Base-by-base conservation (phyloP, 495 filamentous ascomycete species). In the Bacidia rubella region DNA sequence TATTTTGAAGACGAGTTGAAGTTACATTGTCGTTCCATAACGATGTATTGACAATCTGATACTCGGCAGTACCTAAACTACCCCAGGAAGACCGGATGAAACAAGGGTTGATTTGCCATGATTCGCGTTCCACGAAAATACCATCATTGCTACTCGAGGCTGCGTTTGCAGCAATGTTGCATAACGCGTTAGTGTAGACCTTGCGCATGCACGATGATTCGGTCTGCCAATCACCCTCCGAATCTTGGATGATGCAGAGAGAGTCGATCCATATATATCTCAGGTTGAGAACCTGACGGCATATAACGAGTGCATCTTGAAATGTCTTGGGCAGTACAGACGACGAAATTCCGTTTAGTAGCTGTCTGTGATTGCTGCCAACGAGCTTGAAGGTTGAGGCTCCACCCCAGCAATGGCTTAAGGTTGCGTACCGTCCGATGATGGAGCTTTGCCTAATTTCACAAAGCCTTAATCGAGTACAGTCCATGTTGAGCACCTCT, bases 251-350 rank as follows among this genome's bases (percentile, higher is more conserved):
- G 25, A 71, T 72, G 53, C 68, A 70, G 11, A 71, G 35, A 1
- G 66, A 68, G 51, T 70, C 68, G n/a, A 71, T 63, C 68, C 67
- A 69, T 2, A 70, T 45, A 32, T 58, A 67, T 15, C 38, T 49
- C 17, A 57, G 29, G 38, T 17, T 35, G 17, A 58, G 32, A 35
- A 7, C 7, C 20, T 27, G 3, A 17, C 29, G 26, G 11, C 32
- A 20, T 2, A 44, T 24, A 24, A 5, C 11, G 11, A 55, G 26
- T n/a, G 46, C 53, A 27, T 55, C 32, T 41, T 39, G 27, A 25
- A 55, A 55, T 3, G 46, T 55, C 15, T 27, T 49, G 5, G 53
- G 53, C n/a, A 55, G 38, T n/a, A 17, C 17, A 15, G 15, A 35
- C 7, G 15, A 7, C 15, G 5, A 5, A 35, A 35, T 7, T 15